These are phyloP conservation scores for Excoecaria agallocha DNA, from an alignment of 345 rosid genomes.

Conservation along the genomic window DNA sequence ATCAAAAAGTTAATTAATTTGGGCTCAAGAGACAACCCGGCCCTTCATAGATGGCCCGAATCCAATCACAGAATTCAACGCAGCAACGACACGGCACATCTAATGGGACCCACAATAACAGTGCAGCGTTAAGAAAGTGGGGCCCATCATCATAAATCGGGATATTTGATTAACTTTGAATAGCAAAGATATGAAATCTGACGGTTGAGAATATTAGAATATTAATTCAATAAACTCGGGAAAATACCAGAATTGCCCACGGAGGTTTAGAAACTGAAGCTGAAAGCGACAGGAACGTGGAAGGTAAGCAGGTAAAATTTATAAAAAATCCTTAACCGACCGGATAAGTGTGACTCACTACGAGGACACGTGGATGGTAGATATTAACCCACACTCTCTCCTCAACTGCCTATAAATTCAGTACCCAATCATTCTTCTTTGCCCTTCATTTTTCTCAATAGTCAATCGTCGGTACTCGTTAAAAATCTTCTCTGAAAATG, in stretches of 20 bases:
- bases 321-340: not conserved
- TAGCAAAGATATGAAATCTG: not conserved
- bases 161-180: no score
- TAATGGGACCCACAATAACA: not conserved
- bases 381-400: not conserved
- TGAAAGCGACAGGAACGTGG: constrained; percentile 10
- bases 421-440: no score
- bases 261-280: not conserved
- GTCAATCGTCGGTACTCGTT: not conserved
- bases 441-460: no score
- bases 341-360: constrained; percentile 27
- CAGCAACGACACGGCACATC: no score
- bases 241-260: constrained; percentile 18
- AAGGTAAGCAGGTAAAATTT: not conserved
- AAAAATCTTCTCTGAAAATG: constrained; percentile 6
- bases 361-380: constrained; percentile 54
- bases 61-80: no score
- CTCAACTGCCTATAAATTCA: constrained; percentile 40
- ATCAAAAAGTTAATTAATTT: no score
- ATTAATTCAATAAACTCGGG: not conserved
- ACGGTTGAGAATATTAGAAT: not conserved
- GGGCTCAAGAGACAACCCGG: no score
- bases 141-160: not conserved
- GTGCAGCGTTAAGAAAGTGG: no score
- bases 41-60: no score